Conservation (phyloP, 2,329 filamentous ascomycete species). For the Sporothrix pallida region DNA sequence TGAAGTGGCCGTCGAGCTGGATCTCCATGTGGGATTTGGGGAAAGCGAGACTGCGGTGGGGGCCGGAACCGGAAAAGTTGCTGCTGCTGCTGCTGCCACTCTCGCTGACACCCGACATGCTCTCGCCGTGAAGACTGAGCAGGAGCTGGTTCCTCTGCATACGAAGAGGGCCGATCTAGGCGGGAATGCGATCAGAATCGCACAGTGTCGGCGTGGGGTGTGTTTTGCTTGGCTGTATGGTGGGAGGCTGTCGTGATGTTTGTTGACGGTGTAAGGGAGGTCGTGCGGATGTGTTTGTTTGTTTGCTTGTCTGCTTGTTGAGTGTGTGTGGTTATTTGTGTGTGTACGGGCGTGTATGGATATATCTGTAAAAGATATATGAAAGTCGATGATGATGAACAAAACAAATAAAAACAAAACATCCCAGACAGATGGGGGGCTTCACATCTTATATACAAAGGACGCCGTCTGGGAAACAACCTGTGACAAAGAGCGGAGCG, state of each 20-base stretch:
- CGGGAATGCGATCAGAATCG: neutral
- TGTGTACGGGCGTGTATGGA: neutral
- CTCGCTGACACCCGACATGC: slow-evolving; percentile 34
- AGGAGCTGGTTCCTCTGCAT: slow-evolving; percentile 25
- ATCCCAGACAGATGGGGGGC: neutral
- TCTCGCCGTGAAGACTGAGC: slow-evolving; percentile 20
- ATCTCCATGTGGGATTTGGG: slow-evolving; percentile 52
- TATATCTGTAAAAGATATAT: neutral
- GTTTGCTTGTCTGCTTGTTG: neutral
- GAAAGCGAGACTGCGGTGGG: slow-evolving; percentile 35
- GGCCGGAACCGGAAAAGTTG: slow-evolving; percentile 31
- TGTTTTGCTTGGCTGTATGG: too few species aligned
- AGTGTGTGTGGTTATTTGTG: neutral
- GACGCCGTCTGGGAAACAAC: neutral
- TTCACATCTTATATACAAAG: slow-evolving; percentile 24
- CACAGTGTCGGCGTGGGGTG: neutral
- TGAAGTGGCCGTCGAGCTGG: slow-evolving; percentile 59
- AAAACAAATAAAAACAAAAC: neutral
- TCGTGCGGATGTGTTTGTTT: neutral
- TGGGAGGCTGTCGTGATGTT: neutral
- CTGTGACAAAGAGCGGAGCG: slow-evolving; percentile 13
- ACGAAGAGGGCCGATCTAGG: neutral
- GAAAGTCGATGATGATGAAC: neutral
- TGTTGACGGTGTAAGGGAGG: too few species aligned
- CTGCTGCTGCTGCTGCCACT: slow-evolving; percentile 32